These are phyloP conservation scores for Chlorociboria aeruginascens DNA, from an alignment of 495 filamentous ascomycete species.

Conservation along the genomic window DNA sequence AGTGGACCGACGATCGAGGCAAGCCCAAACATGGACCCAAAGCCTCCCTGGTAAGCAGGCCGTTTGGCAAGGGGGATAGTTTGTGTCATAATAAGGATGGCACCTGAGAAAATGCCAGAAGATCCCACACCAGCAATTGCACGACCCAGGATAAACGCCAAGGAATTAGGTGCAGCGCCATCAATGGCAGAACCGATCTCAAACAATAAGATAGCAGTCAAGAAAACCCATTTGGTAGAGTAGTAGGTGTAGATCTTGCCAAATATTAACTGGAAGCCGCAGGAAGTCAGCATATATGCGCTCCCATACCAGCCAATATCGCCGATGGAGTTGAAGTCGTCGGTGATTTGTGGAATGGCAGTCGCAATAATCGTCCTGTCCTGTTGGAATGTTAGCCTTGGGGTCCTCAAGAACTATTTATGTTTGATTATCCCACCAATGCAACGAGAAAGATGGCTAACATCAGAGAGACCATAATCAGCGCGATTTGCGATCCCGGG, in stretches of 20 bases:
- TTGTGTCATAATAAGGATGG: slow-evolving; percentile 36
- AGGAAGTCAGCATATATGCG: slow-evolving; percentile 35
- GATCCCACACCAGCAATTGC: slow-evolving; percentile 41
- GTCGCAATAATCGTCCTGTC: slow-evolving; percentile 30
- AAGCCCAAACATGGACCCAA: background rate
- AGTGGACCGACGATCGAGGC: background rate
- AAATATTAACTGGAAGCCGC: slow-evolving; percentile 32
- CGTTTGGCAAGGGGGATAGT: background rate
- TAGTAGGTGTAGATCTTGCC: slow-evolving; percentile 34
- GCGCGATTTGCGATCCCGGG: background rate
- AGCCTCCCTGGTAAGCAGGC: background rate
- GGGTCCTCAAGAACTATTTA: too few relatives aligned
- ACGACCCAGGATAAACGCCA: slow-evolving; percentile 40
- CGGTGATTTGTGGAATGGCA: slow-evolving; percentile 35
- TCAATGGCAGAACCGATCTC: slow-evolving; percentile 33
- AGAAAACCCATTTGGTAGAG: background rate
- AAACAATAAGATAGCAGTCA: background rate
- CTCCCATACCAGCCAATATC: slow-evolving; percentile 15
- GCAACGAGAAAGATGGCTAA: background rate
- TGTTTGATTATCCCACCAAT: background rate
- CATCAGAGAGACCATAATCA: background rate
- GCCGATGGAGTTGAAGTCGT: slow-evolving; percentile 29
- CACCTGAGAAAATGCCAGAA: slow-evolving; percentile 27
- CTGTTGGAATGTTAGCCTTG: background rate
- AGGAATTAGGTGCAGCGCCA: slow-evolving; percentile 38